A percentile compares a stretch with the other conserved stretches of the same genome.
Conservation (phyloP, 805 yeast genomes). For the Blastobotrys americana region DNA sequence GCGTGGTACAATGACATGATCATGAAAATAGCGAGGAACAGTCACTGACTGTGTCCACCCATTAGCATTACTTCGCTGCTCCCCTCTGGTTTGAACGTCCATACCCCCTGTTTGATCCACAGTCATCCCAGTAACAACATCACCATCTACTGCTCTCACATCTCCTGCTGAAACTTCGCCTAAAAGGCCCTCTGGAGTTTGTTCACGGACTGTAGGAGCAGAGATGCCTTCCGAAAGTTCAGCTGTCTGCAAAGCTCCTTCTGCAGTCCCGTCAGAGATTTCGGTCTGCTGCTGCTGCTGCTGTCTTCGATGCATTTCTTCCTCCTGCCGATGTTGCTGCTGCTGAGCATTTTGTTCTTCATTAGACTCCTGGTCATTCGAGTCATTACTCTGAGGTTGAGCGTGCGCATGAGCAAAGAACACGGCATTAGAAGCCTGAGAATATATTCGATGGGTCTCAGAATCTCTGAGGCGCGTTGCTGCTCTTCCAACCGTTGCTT, state of each 20-base stretch:
- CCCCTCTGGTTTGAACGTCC: neutral
- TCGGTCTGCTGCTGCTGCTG: neutral
- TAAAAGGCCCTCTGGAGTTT: neutral
- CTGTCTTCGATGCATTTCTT: slow-evolving; percentile 1
- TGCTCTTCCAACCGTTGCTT: slow-evolving; percentile 9
- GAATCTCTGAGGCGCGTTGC: slow-evolving; percentile 3
- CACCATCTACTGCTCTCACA: neutral
- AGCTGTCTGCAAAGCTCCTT: neutral
- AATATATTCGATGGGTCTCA: slow-evolving; percentile 15
- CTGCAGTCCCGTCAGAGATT: neutral
- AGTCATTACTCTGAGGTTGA: neutral
- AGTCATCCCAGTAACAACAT: neutral
- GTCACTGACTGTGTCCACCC: slow-evolving; percentile 4
- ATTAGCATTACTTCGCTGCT: neutral
- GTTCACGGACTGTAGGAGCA: neutral
- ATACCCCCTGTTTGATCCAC: neutral
- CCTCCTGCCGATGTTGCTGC: slow-evolving; percentile 2
- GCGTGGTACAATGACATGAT: slow-evolving; percentile 78
- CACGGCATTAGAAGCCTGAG: slow-evolving; percentile 23
- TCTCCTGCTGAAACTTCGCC: neutral
- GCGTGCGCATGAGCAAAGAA: slow-evolving; percentile 17
- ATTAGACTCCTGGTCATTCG: too few species aligned
- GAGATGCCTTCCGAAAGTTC: neutral
- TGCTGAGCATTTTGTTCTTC: too few species aligned
- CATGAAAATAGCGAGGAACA: slow-evolving; percentile 46